Percentiles rank a stretch among this genome's conserved stretches.
phyloP scores from a whole-genome alignment of 768 basidiomycete genomes.

The Clathrus columnatus region DNA sequence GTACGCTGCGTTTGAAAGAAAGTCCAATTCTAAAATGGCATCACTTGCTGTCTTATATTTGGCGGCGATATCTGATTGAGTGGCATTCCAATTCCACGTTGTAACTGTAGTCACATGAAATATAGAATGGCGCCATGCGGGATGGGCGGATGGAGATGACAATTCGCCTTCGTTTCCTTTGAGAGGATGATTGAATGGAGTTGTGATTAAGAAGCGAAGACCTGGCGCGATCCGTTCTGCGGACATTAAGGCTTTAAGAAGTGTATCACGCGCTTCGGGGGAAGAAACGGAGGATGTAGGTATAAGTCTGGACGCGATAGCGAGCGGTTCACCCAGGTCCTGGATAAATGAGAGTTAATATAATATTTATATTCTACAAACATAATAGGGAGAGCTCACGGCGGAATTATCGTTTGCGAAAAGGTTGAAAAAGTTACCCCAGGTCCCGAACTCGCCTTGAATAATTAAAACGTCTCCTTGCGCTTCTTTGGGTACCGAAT shows the following conservation, averaged over 20 bases:
- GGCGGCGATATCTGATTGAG: conserved; percentile 25
- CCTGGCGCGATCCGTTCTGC: conserved; percentile 1
- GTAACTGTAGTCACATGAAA: conserved; percentile 38
- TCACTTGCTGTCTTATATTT: conserved; percentile 27
- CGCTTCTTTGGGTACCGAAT: neutral
- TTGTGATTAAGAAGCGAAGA: conserved; percentile 1
- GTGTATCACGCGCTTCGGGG: neutral
- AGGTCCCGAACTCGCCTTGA: conserved; percentile 35
- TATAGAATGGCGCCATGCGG: conserved; percentile 36
- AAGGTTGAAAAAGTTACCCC: conserved; percentile 30
- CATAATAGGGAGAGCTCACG: conserved; percentile 23
- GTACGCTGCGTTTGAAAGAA: conserved; percentile 26
- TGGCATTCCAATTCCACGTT: conserved; percentile 40
- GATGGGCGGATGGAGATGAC: conserved; percentile 21
- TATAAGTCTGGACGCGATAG: conserved; percentile 4
- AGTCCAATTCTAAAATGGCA: conserved; percentile 33
- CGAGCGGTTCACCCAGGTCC: conserved; percentile 5
- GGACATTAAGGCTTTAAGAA: conserved; percentile 1
- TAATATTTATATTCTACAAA: conserved; percentile 16
- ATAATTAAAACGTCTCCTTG: conserved; percentile 19
- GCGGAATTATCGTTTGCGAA: conserved; percentile 32
- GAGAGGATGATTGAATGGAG: conserved; percentile 5
- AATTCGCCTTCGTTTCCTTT: neutral
- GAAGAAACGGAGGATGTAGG: neutral
- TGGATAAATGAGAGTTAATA: neutral